Evolutionary conservation across 257 asterid genomes (phyloP).

Genomic region (Henckelia pumila): DNA sequence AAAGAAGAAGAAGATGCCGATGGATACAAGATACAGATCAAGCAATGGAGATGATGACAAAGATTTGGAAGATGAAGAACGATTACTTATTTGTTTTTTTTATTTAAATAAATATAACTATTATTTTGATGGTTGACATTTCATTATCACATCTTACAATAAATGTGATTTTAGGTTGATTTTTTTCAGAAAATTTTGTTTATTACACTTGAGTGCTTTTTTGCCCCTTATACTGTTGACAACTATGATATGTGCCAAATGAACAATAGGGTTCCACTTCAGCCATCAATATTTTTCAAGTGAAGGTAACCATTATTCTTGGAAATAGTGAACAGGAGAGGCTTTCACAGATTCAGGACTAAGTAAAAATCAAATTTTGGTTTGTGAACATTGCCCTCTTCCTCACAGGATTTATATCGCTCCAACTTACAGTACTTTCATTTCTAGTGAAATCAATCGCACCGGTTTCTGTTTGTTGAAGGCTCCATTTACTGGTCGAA

Average conservation of each 20-base stretch:
- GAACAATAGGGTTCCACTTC: not conserved
- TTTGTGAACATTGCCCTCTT: not conserved
- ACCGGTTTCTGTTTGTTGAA: not conserved
- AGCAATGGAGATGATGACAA: not conserved
- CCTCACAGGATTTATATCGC: not conserved
- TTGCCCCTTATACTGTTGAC: not conserved
- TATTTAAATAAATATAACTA: too few relatives aligned
- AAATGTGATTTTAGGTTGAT: too few relatives aligned
- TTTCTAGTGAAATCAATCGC: constrained; percentile 10
- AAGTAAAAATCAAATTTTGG: constrained; percentile 1
- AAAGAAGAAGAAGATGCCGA: not conserved
- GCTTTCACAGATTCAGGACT: constrained; percentile 2
- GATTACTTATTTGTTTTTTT: too few relatives aligned
- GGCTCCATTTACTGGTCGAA: too few relatives aligned
- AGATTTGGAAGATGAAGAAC: not conserved
- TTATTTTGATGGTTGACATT: too few relatives aligned
- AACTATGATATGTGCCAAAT: not conserved
- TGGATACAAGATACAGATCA: not conserved
- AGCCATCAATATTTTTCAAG: not conserved
- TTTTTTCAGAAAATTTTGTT: not conserved
- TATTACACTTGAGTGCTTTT: not conserved
- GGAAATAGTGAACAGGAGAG: not conserved
- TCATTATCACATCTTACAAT: too few relatives aligned
- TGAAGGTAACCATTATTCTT: not conserved
- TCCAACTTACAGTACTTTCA: not conserved